Evolutionary conservation across 768 basidiomycete species (phyloP), one percentile per base, ranked within the genome.

Genomic region (Paxillus ammoniavirescens): DNA sequence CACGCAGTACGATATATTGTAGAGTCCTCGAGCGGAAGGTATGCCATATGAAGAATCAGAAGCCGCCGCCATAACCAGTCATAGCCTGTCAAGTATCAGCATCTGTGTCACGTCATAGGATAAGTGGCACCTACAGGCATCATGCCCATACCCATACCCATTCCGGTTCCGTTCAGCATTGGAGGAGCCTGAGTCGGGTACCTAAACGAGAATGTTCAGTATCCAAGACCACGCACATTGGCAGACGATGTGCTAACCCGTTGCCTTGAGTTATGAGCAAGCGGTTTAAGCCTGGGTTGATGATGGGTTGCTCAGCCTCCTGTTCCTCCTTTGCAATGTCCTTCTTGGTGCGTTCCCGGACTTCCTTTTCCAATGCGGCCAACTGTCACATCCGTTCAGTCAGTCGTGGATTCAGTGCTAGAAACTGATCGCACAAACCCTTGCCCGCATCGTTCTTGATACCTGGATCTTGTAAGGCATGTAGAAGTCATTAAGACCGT

Each of bases 401-500:
- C 5, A 60, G 62, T 42, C 61, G 55, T 40, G 52, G 31, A 52
- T 45, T 15, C 51, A 43, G 15, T 31, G 44, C 18, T 50, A 47
- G 40, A 36, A 50, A 30, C 10, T 15, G 42, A 47, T 14, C n/a
- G 43, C 35, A 42, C 72, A 10, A 51, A 87, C 88, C 80, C 84
- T 90, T 53, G 89, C 89, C 15, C 89, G 81, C 66, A 87, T 75
- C 36, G 87, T 81, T 52, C 94, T 83, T 63, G 91, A 87, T 31
- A 84, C 81, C 71, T 98, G 96, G 45, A 97, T 87, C 68, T 84
- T 86, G 71, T 91, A 98, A 1, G 97, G 97, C 91, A 96, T 97
- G 67, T 91, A 91, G 75, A 96, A 98, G 72, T 99, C 97, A 65
- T 92, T 93, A 43, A 99, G 79, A 18, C 88, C 96, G 61, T 97